Evolutionary conservation across 1,139 yeast genomes (phyloP).

Genomic region (Kurtzmaniella quercitrusa): DNA sequence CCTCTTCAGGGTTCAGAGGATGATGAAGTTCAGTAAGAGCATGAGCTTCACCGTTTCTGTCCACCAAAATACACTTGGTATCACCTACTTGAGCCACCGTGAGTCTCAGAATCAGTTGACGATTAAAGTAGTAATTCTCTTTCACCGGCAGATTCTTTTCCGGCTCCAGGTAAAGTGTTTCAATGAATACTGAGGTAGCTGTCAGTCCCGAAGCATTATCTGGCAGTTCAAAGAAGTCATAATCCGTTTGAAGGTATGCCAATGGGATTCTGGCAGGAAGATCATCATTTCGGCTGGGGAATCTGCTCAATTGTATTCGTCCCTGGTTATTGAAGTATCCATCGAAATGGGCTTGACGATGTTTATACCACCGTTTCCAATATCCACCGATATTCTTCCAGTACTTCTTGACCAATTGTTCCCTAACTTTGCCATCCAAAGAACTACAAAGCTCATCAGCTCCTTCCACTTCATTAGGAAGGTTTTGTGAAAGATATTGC

Average conservation of each 20-base stretch:
- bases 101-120: slow-evolving; percentile 62
- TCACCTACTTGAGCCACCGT: slow-evolving; percentile 94
- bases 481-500: slow-evolving; percentile 48
- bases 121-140: slow-evolving; percentile 64
- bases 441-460: slow-evolving; percentile 13
- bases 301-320: slow-evolving; percentile 9
- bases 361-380: slow-evolving; percentile 75
- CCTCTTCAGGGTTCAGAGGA: slow-evolving; percentile 79
- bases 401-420: slow-evolving; percentile 45
- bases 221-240: slow-evolving; percentile 31
- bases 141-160: slow-evolving; percentile 15
- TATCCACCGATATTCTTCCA: slow-evolving; percentile 72
- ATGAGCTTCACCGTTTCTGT: slow-evolving; percentile 72
- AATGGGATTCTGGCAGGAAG: slow-evolving; percentile 56
- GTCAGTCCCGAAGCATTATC: slow-evolving; percentile 67
- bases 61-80: slow-evolving; percentile 81
- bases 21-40: slow-evolving; percentile 79
- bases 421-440: slow-evolving; percentile 25
- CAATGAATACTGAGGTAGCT: slow-evolving; percentile 72
- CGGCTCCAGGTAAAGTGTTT: slow-evolving; percentile 40
- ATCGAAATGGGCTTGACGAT: slow-evolving; percentile 40
- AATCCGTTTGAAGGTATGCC: slow-evolving; percentile 61
- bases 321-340: slow-evolving; percentile 36
- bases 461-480: slow-evolving; percentile 55
- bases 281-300: slow-evolving; percentile 36